phyloP scores from a whole-genome alignment of 106 monocot genomes.

The Dioscorea zingiberensis region DNA sequence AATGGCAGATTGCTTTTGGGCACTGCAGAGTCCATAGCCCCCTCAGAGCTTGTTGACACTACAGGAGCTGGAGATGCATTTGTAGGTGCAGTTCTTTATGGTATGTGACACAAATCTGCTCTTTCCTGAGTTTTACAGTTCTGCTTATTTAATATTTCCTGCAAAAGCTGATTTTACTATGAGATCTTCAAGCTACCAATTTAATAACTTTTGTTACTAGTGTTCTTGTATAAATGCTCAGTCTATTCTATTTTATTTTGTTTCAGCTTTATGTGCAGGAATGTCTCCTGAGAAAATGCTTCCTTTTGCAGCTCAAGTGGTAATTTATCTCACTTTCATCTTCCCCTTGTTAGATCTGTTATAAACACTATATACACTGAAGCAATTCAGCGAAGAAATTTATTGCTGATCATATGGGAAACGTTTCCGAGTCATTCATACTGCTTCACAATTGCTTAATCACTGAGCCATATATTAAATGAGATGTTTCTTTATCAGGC shows the following conservation, averaged over 20 bases:
- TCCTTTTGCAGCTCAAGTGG: conserved; percentile 33
- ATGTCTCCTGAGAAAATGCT: conserved; percentile 35
- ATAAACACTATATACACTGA: neutral
- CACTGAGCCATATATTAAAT: too few relatives aligned
- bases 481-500: conserved; percentile 9
- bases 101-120: conserved; percentile 1
- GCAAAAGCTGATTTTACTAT: too few relatives aligned
- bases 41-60: conserved; percentile 32
- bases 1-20: conserved; percentile 20
- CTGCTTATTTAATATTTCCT: too few relatives aligned
- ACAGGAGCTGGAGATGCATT: conserved; percentile 51
- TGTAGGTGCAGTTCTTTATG: conserved; percentile 31
- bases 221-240: too few relatives aligned
- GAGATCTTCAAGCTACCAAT: too few relatives aligned
- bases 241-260: neutral
- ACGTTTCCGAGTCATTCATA: too few relatives aligned
- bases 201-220: too few relatives aligned
- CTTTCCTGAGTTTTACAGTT: neutral
- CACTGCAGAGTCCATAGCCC: conserved; percentile 27
- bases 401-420: too few relatives aligned
- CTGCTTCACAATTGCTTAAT: too few relatives aligned
- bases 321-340: conserved; percentile 5
- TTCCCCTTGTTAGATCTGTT: too few relatives aligned
- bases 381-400: too few relatives aligned
- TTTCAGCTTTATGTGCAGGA: conserved; percentile 20